Percentiles rank a stretch among this genome's conserved stretches.
Evolutionary conservation across 345 rosid species (phyloP).

Genomic region (Cardamine occulta): DNA sequence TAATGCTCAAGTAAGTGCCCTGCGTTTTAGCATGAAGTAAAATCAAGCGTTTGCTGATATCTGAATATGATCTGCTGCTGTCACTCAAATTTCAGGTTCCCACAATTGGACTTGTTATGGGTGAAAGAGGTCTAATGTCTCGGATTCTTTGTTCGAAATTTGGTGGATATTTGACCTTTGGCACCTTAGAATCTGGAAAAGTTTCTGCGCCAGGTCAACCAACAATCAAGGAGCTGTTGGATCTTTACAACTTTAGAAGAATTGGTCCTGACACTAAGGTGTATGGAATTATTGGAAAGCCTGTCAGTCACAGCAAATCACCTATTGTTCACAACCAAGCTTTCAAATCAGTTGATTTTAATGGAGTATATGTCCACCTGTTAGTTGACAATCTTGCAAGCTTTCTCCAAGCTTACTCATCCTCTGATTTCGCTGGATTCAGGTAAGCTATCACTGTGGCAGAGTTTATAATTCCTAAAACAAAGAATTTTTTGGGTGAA

Average conservation of each 20-base stretch:
- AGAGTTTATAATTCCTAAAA: background rate
- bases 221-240: slow-evolving; percentile 69
- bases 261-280: slow-evolving; percentile 91
- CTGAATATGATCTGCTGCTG: background rate
- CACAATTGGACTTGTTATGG: slow-evolving; percentile 87
- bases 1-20: slow-evolving; percentile 76
- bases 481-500: slow-evolving; percentile 4
- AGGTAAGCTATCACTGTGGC: slow-evolving; percentile 51
- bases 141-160: slow-evolving; percentile 88
- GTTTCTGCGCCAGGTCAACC: slow-evolving; percentile 98
- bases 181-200: slow-evolving; percentile 75
- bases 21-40: background rate
- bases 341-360: slow-evolving; percentile 76
- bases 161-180: slow-evolving; percentile 92
- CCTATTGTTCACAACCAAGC: slow-evolving; percentile 87
- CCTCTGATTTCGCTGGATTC: slow-evolving; percentile 89
- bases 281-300: slow-evolving; percentile 88
- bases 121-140: slow-evolving; percentile 88
- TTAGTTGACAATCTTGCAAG: slow-evolving; percentile 77
- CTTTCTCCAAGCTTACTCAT: slow-evolving; percentile 78
- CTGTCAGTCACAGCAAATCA: slow-evolving; percentile 93
- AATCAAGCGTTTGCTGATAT: background rate
- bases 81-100: slow-evolving; percentile 61
- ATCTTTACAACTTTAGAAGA: slow-evolving; percentile 79
- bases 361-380: slow-evolving; percentile 77